A percentile compares a stretch with the other conserved stretches of the same genome.
Conservation (phyloP, 2,329 filamentous ascomycete genomes). For the Pyrenophora tritici-repentis region DNA sequence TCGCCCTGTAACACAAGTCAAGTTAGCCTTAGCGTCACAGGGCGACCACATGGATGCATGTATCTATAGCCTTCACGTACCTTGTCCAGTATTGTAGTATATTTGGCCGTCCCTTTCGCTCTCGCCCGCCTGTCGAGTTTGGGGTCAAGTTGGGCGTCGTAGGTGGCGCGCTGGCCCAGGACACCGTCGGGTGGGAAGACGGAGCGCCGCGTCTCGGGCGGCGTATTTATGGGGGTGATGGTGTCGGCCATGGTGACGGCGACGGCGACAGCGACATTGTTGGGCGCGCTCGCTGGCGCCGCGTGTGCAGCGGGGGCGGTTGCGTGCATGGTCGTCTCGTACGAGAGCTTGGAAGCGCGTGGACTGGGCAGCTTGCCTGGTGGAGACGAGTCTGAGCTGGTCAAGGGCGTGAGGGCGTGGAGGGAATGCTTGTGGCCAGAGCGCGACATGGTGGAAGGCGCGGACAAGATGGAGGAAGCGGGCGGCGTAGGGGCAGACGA, state of each 20-base stretch:
- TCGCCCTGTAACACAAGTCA: constrained; percentile 67
- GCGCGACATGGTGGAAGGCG: constrained; percentile 59
- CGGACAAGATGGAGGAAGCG: constrained; percentile 73
- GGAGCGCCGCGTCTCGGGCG: constrained; percentile 51
- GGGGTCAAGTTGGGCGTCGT: constrained; percentile 67
- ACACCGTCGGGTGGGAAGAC: constrained; percentile 58
- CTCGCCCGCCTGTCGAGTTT: constrained; percentile 58
- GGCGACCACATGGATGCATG: constrained; percentile 44
- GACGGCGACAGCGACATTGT: constrained; percentile 57
- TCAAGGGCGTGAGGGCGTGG: constrained; percentile 67
- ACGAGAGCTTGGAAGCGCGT: constrained; percentile 47
- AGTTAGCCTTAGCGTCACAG: constrained; percentile 50
- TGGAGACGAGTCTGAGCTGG: constrained; percentile 69
- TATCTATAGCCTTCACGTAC: constrained; percentile 45
- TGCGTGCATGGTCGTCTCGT: constrained; percentile 43
- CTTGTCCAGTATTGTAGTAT: constrained; percentile 57
- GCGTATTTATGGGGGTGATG: constrained; percentile 52
- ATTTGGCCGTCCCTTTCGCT: constrained; percentile 54
- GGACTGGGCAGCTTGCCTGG: constrained; percentile 62
- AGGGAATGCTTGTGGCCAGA: constrained; percentile 59
- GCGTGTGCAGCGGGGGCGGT: constrained; percentile 36
- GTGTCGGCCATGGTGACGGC: constrained; percentile 49
- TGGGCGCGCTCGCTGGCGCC: constrained; percentile 40
- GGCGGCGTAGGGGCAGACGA: constrained; percentile 61
- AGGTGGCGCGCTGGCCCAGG: constrained; percentile 64